Percentiles rank a stretch among this genome's conserved stretches.
Conservation (phyloP, 116 monocot genomes). For the Posidonia oceanica region DNA sequence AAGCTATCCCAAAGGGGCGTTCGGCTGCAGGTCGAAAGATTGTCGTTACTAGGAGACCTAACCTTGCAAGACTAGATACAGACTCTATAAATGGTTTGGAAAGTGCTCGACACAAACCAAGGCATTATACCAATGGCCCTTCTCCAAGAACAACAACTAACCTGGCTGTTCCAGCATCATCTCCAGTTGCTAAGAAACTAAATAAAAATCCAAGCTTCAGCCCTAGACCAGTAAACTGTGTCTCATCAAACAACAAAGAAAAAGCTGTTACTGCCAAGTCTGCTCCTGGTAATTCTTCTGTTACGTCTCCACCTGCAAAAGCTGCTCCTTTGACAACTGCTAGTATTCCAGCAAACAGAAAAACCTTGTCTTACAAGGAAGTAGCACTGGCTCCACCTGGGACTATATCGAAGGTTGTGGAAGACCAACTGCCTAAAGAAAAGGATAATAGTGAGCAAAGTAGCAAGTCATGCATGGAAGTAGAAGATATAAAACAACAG, state of each 20-base stretch:
- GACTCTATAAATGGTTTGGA: slow-evolving; percentile 43
- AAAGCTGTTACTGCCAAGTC: slow-evolving; percentile 28
- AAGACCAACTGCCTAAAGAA: slow-evolving; percentile 27
- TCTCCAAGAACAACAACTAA: slow-evolving; percentile 37
- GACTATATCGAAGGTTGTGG: slow-evolving; percentile 43
- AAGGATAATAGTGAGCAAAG: slow-evolving; percentile 20
- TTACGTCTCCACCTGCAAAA: slow-evolving; percentile 21
- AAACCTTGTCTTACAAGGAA: slow-evolving; percentile 86
- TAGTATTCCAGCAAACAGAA: slow-evolving; percentile 30
- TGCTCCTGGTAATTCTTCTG: slow-evolving; percentile 23
- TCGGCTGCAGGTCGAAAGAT: slow-evolving; percentile 35
- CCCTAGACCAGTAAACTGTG: slow-evolving; percentile 14
- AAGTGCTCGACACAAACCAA: slow-evolving; percentile 28
- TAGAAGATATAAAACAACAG: slow-evolving; percentile 2
- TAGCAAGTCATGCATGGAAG: slow-evolving; percentile 11
- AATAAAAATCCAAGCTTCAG: slow-evolving; percentile 58
- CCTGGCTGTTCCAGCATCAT: slow-evolving; percentile 14
- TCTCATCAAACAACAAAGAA: slow-evolving; percentile 16
- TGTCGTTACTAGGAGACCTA: slow-evolving; percentile 52
- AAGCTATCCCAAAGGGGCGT: slow-evolving; percentile 74
- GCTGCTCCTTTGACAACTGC: slow-evolving; percentile 18
- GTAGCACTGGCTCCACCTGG: slow-evolving; percentile 91
- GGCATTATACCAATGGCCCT: slow-evolving; percentile 20
- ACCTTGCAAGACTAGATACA: slow-evolving; percentile 63
- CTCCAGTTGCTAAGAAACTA: slow-evolving; percentile 32